Percentiles rank a stretch among this genome's conserved stretches.
Evolutionary conservation across 2,329 filamentous ascomycete genomes (phyloP).

Genomic region (Penicillium sp.): DNA sequence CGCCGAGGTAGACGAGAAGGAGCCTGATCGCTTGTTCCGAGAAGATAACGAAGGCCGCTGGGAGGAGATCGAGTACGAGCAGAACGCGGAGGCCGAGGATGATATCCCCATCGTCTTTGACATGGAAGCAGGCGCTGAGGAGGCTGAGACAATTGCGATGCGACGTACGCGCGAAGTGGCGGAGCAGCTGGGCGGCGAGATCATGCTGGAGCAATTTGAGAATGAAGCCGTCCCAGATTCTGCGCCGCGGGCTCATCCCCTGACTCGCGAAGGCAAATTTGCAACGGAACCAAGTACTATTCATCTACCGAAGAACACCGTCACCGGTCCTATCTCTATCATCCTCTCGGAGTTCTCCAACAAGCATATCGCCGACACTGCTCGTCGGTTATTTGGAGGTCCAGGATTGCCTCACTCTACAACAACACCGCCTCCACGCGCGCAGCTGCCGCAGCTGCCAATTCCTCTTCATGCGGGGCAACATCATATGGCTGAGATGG

Average conservation of each 20-base stretch:
- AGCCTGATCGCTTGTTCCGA: slow-evolving; percentile 44
- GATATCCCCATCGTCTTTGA: slow-evolving; percentile 39
- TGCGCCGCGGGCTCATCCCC: slow-evolving; percentile 70
- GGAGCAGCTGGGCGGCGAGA: slow-evolving; percentile 46
- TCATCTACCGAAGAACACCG: slow-evolving; percentile 70
- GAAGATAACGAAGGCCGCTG: slow-evolving; percentile 47
- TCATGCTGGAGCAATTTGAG: slow-evolving; percentile 53
- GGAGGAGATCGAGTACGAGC: slow-evolving; percentile 43
- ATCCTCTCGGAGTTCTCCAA: slow-evolving; percentile 72
- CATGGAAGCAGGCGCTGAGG: slow-evolving; percentile 35
- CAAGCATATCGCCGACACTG: slow-evolving; percentile 75
- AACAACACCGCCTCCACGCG: slow-evolving; percentile 65
- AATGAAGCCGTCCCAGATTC: slow-evolving; percentile 48
- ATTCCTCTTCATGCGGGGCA: slow-evolving; percentile 64
- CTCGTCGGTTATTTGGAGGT: slow-evolving; percentile 78
- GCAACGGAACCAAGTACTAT: slow-evolving; percentile 75
- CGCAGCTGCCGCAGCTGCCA: slow-evolving; percentile 60
- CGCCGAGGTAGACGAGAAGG: slow-evolving; percentile 40
- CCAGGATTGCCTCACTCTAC: slow-evolving; percentile 76
- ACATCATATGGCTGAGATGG: slow-evolving; percentile 64
- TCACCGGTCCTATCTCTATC: slow-evolving; percentile 72
- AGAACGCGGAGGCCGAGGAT: slow-evolving; percentile 25
- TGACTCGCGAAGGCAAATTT: slow-evolving; percentile 76
- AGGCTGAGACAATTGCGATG: slow-evolving; percentile 41
- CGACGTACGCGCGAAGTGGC: slow-evolving; percentile 47